Conservation (phyloP, 345 rosid species). For the Erysimum cheiranthoides region DNA sequence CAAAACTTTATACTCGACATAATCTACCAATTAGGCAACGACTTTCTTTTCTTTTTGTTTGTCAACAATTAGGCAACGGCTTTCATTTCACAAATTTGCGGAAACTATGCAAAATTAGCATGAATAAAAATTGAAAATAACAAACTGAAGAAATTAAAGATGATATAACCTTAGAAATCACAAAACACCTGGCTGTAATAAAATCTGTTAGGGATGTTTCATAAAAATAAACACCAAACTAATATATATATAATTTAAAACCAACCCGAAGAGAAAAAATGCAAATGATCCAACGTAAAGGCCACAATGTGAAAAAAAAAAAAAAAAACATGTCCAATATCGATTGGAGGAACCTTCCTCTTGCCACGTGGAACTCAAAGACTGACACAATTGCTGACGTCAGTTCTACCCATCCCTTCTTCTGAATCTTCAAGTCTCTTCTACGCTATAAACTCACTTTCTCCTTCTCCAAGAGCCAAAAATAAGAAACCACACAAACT, state of each 20-base stretch:
- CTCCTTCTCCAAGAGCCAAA: constrained; percentile 1
- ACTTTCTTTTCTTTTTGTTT: not conserved
- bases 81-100: not conserved
- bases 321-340: too few species aligned
- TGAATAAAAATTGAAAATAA: not conserved
- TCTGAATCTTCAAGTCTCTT: constrained; percentile 6
- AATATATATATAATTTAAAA: not conserved
- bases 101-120: not conserved
- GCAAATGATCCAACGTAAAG: not conserved
- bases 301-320: not conserved
- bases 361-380: constrained; percentile 46
- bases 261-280: not conserved
- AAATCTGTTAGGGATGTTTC: not conserved
- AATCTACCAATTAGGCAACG: not conserved
- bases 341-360: not conserved
- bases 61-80: too few species aligned
- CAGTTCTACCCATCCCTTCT: constrained; percentile 16
- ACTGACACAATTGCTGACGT: constrained; percentile 44
- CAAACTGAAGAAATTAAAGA: not conserved
- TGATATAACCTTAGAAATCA: not conserved
- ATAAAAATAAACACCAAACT: constrained; percentile 3
- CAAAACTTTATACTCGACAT: not conserved
- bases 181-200: not conserved
- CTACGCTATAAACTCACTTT: constrained; percentile 36
- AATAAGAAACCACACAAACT: not conserved